Percentiles rank a stretch among this genome's conserved stretches.
These are phyloP conservation scores for Mycothermus thermophilus DNA, from an alignment of 495 filamentous ascomycete genomes.

Conservation along the genomic window DNA sequence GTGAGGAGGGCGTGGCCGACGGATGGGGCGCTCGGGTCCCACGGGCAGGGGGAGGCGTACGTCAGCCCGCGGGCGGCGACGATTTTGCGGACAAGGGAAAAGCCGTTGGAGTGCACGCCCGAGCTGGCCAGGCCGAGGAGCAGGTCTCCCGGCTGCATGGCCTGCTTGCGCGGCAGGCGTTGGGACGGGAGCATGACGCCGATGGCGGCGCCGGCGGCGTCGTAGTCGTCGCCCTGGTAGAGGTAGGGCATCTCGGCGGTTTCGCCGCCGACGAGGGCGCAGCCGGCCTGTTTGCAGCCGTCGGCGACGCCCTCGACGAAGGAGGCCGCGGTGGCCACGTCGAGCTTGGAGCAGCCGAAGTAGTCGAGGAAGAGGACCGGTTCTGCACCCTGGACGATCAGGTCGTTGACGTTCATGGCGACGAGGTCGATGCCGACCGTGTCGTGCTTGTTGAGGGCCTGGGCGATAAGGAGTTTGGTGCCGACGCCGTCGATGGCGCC, in stretches of 20 bases:
- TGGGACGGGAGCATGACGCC: constrained; percentile 59
- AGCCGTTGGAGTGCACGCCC: constrained; percentile 89
- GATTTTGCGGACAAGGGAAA: constrained; percentile 82
- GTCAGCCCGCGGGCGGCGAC: constrained; percentile 53
- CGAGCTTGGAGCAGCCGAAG: constrained; percentile 78
- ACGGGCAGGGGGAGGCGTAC: constrained; percentile 61
- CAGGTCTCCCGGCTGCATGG: constrained; percentile 70
- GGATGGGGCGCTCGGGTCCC: constrained; percentile 33
- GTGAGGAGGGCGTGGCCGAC: constrained; percentile 65
- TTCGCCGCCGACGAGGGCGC: constrained; percentile 87
- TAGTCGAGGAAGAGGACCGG: constrained; percentile 93
- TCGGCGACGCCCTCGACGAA: constrained; percentile 80
- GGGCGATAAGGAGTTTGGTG: constrained; percentile 91
- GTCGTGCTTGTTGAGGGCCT: constrained; percentile 72
- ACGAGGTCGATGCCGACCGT: constrained; percentile 93
- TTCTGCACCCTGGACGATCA: constrained; percentile 88
- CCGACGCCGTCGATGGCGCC: constrained; percentile 92
- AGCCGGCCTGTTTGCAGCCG: constrained; percentile 68
- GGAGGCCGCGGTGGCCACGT: constrained; percentile 56
- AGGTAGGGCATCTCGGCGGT: constrained; percentile 96
- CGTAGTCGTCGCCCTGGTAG: constrained; percentile 72
- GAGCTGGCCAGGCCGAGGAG: constrained; percentile 70
- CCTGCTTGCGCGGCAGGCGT: constrained; percentile 58
- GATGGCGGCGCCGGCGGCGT: constrained; percentile 75
- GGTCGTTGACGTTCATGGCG: constrained; percentile 97